Conservation (phyloP, 345 rosid genomes). For the Heritiera fomes region DNA sequence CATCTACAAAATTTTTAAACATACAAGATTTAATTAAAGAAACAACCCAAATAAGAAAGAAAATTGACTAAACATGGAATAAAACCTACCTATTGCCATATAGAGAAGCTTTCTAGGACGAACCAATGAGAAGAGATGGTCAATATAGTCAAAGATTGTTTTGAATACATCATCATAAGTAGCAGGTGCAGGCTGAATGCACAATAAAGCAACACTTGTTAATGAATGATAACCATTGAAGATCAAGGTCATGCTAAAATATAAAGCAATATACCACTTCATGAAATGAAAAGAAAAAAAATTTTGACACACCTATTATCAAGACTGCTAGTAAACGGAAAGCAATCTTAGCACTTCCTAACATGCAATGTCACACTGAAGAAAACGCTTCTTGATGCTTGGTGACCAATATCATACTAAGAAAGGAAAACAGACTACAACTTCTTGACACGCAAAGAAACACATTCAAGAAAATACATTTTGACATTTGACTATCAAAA, state of each 20-base stretch:
- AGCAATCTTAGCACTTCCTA: not conserved
- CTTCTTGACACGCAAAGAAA: not conserved
- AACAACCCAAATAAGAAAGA: not conserved
- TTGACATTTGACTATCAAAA: not conserved
- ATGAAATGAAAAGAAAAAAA: not conserved
- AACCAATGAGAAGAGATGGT: constrained; percentile 79
- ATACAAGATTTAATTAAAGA: constrained; percentile 8
- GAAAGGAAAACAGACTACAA: not conserved
- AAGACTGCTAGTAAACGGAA: not conserved
- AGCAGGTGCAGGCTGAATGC: constrained; percentile 80
- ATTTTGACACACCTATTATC: too few relatives aligned
- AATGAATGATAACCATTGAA: not conserved
- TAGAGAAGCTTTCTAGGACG: constrained; percentile 97
- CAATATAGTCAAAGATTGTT: constrained; percentile 86
- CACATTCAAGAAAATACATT: not conserved
- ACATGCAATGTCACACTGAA: not conserved
- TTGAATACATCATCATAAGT: constrained; percentile 91
- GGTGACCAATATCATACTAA: not conserved
- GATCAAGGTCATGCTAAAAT: not conserved
- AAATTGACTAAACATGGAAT: constrained; percentile 16
- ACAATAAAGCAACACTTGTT: constrained; percentile 13
- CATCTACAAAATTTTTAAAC: constrained; percentile 54
- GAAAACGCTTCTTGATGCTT: not conserved
- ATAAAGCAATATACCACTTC: not conserved
- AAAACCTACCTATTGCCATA: constrained; percentile 83